Base-by-base conservation (phyloP, 208 protist species). In the Trypanosoma caninum region DNA sequence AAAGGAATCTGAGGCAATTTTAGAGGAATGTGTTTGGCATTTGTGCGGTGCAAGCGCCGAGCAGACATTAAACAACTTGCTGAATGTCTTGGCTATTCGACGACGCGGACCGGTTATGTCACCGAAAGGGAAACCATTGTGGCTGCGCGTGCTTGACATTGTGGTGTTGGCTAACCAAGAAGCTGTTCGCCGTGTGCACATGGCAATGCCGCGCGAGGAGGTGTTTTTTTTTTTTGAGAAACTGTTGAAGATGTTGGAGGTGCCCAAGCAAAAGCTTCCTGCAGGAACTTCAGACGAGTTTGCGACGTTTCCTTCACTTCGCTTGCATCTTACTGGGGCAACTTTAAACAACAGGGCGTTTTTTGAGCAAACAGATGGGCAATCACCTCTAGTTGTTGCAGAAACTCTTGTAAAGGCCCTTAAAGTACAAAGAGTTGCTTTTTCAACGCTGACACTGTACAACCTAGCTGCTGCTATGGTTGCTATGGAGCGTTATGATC, bases 401-500 rank as follows among this genome's bases (percentile, higher is more conserved):
- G 46, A 66, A 30, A 63, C 72, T 23, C 72, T 95, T 22, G 50
- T 84, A 28, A 71, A 69, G 8, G 78, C 85, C 8, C 56, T 91
- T n/a, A 48, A 56, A 3, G 65, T 71, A 13, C 69, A 67, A 3
- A 46, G 65, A 9, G 80, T 72, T 8, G 78, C 76, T 13, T 72
- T 89, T 61, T 58, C 66, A 64, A 82, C 72, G 23, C 18, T 69
- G n/a, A 63, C 78, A 20, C 63, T 95, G 45, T 93, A 93, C 73
- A 95, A 95, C 55, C 44, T 95, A 25, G 82, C 82, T 14, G 80
- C 82, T 22, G 25, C 69, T 5, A 82, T 89, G 37, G 47, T 86
- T 3, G 53, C 60, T 3, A 23, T 58, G 9, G 70, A 76, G 37
- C 77, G 71, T 35, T 89, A 85, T 69, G 85, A 95, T 42, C 73